Evolutionary conservation across 2,329 filamentous ascomycete genomes (phyloP).

Genomic region (Epichloe uncinata): DNA sequence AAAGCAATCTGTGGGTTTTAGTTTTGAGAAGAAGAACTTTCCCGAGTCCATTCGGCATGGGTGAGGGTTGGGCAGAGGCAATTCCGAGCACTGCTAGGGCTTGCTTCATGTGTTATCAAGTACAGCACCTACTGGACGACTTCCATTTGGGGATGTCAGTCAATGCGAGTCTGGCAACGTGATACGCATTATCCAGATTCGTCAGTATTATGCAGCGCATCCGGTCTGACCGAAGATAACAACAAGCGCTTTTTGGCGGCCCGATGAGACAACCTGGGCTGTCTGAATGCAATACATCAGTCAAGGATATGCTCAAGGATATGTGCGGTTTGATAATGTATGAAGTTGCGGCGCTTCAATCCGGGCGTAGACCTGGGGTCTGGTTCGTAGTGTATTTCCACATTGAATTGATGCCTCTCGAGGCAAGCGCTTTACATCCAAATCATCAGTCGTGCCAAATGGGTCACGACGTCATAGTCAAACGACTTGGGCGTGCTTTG

Average conservation of each 20-base stretch:
- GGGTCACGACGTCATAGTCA: background rate
- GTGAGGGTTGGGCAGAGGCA: constrained; percentile 10
- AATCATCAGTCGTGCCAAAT: background rate
- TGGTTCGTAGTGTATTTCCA: background rate
- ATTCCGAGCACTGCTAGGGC: constrained; percentile 14
- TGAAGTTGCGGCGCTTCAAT: constrained; percentile 1
- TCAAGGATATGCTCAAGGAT: background rate
- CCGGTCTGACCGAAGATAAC: background rate
- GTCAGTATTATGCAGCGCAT: constrained; percentile 1
- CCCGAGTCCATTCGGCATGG: background rate
- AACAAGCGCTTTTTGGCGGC: background rate
- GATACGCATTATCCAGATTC: background rate
- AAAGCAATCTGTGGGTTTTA: background rate
- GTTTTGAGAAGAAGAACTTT: background rate
- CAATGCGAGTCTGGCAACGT: background rate
- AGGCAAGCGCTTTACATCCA: background rate
- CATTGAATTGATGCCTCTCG: background rate
- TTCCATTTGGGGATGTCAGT: background rate
- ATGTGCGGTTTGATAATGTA: background rate
- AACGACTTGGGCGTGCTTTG: too few relatives aligned
- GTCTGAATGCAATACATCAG: background rate
- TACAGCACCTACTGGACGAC: constrained; percentile 6
- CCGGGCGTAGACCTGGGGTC: background rate
- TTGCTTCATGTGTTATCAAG: constrained; percentile 1
- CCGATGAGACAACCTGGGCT: background rate